Evolutionary conservation across 352 stramenopile species (phyloP), one percentile per base, ranked within the genome.

Genomic region (Plasmopara muralis): DNA sequence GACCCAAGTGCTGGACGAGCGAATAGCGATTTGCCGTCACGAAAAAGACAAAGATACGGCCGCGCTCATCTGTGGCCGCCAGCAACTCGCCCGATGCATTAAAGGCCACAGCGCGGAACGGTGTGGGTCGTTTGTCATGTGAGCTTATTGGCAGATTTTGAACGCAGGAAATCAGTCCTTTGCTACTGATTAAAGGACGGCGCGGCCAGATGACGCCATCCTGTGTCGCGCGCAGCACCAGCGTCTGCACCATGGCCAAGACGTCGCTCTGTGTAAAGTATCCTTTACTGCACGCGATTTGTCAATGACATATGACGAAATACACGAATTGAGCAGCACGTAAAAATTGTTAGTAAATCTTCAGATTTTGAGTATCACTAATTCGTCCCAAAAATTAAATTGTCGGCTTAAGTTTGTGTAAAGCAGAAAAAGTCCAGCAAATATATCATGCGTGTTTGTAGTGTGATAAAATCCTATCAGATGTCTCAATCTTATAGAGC

Each of bases 11-110:
- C 46, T 77, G 72, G 46, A 88, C 77, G 1, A 93, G 69, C 28
- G 77, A 62, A 47, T 90, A 93, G 35, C 74, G 81, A 41, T 93
- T 93, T 39, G 44, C 53, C 15, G 66, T 76, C 28, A 89, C 75
- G 65, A 87, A 89, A 55, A 91, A 83, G 2, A 83, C 78, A 47
- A 91, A 91, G 30, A 93, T 60, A 46, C 77, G 80, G 8, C 83
- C 83, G 56, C 85, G 85, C 46, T 86, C 83, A 63, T 93, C 83
- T 16, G 68, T 66, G 1, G 77, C 80, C 3, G 78, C 80, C 18
- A 89, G 62, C 42, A 85, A 54, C 9, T 91, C 83, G 34, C 80
- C 80, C 9, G 72, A 60, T 25, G 50, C 52, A 50, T 84, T 89
- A 72, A 91, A 91, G 29, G 77, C 62, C 31, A 87, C 80, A 35